Evolutionary conservation across 2,329 filamentous ascomycete genomes (phyloP), one percentile per base, ranked within the genome.

Genomic region (Cadophora gregata): DNA sequence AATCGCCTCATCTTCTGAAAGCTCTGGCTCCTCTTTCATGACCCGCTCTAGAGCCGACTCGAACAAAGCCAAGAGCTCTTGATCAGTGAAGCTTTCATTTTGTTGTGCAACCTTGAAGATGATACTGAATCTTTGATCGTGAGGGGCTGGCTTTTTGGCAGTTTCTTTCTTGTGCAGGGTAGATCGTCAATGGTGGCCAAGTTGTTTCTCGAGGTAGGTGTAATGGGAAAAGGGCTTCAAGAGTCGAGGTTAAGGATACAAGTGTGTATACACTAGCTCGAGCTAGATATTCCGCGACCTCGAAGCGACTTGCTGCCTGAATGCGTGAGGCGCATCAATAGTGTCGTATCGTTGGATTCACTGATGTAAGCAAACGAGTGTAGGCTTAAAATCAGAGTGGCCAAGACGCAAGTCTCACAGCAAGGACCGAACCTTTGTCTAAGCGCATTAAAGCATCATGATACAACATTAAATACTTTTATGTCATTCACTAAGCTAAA

Each of bases 361-460:
- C 53, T 10, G 24, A 36, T 36, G 53, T 58, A 58, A 58, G 42
- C 53, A 58, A 58, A 58, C n/a, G 6, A 38, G 19, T 9, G 31
- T 16, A 24, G 10, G 4, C 16, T 4, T 36, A 21, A 21, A 24
- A 38, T 25, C n/a, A n/a, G 16, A 33, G 42, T 7, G 1, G 2
- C 3, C 3, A 29, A 31, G 1, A 5, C 16, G 24, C 25, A 51
- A 7, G 4, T 3, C 25, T 21, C 9, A 19, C 12, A 5, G 1
- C 12, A 29, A 5, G 48, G 24, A 9, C 16, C 25, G 1, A 14
- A 16, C 31, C 12, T 8, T n/a, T n/a, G 42, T n/a, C n/a, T n/a
- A n/a, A n/a, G n/a, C n/a, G n/a, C n/a, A n/a, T n/a, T n/a, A n/a
- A n/a, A n/a, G n/a, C n/a, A n/a, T n/a, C n/a, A n/a, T n/a, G n/a